Base-by-base conservation (phyloP, 163 green algal species). In the Botryococcus braunii region DNA sequence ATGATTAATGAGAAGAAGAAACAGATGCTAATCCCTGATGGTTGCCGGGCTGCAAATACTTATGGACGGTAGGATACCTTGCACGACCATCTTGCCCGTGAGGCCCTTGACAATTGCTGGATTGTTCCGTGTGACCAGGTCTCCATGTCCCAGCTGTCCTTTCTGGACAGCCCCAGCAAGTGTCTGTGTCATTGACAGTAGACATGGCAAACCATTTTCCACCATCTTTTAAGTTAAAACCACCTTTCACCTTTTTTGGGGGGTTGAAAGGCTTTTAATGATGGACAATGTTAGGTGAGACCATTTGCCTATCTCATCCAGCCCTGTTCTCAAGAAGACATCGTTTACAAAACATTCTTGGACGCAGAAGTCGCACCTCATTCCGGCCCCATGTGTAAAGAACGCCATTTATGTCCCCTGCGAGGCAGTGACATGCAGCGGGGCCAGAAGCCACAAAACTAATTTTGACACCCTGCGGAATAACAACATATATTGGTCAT, bases 361-460 rank as follows among this genome's bases (percentile, higher is more conserved):
- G 25, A 5, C 17, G 36, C 8, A 27, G 60, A 8, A 6, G 29
- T 3, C 74, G 55, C 57, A 89, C 87, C 79, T 96, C 90, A 62
- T 96, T 96, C 21, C 90, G 72, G 27, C 90, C 90, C 90, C 90
- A 96, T 8, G 84, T 88, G 77, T 85, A 96, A 43, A 83, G 85
- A 3, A 66, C 67, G 35, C 89, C 90, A 1, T 82, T 81, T 0
- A 80, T 70, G 50, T 91, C 88, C 0, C 70, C 85, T n/a, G 75
- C 77, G 31, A 96, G 79, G 70, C 83, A 85, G 69, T 96, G 89
- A 38, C 73, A 85, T 25, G 89, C 85, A 31, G 86, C 70, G 25
- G 79, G 63, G 2, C 90, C 90, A 29, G 81, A 68, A 23, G 87
- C 86, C 3, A 95, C 79, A 66, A 91, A 95, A 36, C 69, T 74